Conservation (phyloP, 306 rosid species). For the Dalbergia oliveri region DNA sequence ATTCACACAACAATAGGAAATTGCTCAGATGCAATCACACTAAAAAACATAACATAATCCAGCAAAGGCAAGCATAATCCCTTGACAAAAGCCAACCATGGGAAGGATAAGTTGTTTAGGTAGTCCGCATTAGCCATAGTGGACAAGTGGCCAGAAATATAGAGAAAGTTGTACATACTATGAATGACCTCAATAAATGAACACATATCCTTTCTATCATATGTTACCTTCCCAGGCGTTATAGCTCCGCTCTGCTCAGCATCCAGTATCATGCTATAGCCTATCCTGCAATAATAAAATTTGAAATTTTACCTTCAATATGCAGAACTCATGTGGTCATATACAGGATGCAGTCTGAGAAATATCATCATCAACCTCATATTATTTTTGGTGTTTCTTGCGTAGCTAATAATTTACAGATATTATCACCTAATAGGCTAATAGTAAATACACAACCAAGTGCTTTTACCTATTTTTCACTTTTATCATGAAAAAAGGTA, state of each 20-base stretch:
- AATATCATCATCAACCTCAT: conserved; percentile 18
- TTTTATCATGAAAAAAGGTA: background rate
- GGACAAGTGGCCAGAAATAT: conserved; percentile 18
- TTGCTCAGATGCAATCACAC: background rate
- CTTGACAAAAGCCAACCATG: conserved; percentile 24
- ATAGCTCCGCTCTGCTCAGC: conserved; percentile 92
- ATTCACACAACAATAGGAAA: background rate
- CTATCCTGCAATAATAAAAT: conserved; percentile 78
- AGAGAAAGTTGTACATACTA: conserved; percentile 24
- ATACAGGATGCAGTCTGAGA: background rate
- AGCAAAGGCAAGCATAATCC: background rate
- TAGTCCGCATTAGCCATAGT: background rate
- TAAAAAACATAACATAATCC: conserved; percentile 18
- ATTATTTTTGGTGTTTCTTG: conserved; percentile 7
- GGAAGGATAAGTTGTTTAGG: conserved; percentile 27
- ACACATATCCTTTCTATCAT: conserved; percentile 17
- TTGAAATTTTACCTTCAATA: conserved; percentile 30
- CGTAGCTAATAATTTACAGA: background rate
- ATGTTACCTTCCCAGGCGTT: conserved; percentile 88
- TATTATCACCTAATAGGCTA: conserved; percentile 3
- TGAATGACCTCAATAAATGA: conserved; percentile 39
- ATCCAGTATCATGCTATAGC: conserved; percentile 88
- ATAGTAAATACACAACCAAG: background rate
- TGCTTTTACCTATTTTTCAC: background rate
- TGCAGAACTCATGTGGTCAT: conserved; percentile 8